Conservation (phyloP, 495 filamentous ascomycete genomes). For the Staphylotrichum tortipilum region DNA sequence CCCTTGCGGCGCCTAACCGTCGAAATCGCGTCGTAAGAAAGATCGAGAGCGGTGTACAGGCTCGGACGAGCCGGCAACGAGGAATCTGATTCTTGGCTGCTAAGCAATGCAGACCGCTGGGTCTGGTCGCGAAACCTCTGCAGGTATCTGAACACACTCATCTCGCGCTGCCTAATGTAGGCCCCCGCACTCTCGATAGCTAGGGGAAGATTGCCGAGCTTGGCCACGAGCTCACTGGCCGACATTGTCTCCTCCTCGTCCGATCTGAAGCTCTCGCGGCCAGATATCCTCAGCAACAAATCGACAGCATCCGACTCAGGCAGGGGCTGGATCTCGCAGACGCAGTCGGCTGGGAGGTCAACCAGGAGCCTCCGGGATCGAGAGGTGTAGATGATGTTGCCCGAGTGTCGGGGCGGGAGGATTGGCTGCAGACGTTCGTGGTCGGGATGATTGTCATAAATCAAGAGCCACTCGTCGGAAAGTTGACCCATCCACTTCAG, state of each 20-base stretch:
- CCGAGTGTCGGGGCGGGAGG: constrained; percentile 2
- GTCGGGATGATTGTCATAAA: constrained; percentile 9
- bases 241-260: neutral
- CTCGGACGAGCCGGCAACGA: neutral
- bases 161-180: constrained; percentile 1
- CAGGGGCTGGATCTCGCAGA: constrained; percentile 6
- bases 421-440: neutral
- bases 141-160: constrained; percentile 1
- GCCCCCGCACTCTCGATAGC: constrained; percentile 13
- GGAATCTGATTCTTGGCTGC: neutral
- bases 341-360: neutral
- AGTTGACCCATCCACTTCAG: constrained; percentile 4
- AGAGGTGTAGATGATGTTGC: constrained; percentile 21
- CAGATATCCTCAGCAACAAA: constrained; percentile 10
- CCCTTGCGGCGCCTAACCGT: no score
- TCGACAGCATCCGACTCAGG: constrained; percentile 7
- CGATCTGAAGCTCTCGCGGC: neutral
- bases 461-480: constrained; percentile 12
- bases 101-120: neutral
- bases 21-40: constrained; percentile 5
- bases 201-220: constrained; percentile 15
- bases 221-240: constrained; percentile 1
- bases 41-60: constrained; percentile 15
- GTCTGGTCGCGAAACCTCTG: neutral
- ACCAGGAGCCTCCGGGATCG: neutral